Conservation (phyloP, 768 basidiomycete species). For the Mycena epipterygia region DNA sequence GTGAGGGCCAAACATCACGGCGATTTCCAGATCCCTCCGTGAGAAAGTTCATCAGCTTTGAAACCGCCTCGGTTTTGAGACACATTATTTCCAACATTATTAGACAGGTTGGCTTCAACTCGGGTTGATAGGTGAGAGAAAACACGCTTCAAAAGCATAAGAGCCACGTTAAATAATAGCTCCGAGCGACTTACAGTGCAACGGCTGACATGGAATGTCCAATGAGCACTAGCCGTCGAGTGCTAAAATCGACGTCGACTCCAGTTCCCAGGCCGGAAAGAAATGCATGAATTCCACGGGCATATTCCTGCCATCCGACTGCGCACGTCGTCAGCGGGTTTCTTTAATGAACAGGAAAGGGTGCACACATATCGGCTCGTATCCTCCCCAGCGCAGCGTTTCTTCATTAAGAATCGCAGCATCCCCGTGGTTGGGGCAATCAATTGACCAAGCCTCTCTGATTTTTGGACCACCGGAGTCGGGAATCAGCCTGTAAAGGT, state of each 20-base stretch:
- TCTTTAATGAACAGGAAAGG: not conserved
- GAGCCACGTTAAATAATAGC: not conserved
- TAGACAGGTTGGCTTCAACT: slow-evolving; percentile 52
- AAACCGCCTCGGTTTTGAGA: slow-evolving; percentile 36
- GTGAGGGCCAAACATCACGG: slow-evolving; percentile 66
- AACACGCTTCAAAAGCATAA: slow-evolving; percentile 49
- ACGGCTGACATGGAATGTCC: slow-evolving; percentile 71
- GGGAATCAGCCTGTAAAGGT: slow-evolving; percentile 51
- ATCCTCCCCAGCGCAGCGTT: slow-evolving; percentile 56
- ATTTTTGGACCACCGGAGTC: slow-evolving; percentile 47
- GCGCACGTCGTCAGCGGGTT: not conserved
- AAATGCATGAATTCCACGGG: slow-evolving; percentile 60
- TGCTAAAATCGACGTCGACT: slow-evolving; percentile 62
- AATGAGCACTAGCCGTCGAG: slow-evolving; percentile 62
- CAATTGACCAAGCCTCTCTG: slow-evolving; percentile 64
- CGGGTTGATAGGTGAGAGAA: slow-evolving; percentile 56
- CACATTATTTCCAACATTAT: slow-evolving; percentile 65
- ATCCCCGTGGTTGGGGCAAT: slow-evolving; percentile 70
- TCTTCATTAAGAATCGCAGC: slow-evolving; percentile 63
- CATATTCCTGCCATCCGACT: slow-evolving; percentile 72
- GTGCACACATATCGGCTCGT: slow-evolving; percentile 58
- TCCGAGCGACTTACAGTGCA: slow-evolving; percentile 51
- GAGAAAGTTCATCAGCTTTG: slow-evolving; percentile 39
- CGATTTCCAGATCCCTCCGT: slow-evolving; percentile 51
- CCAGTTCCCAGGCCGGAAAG: slow-evolving; percentile 63